A percentile compares a stretch with the other conserved stretches of the same genome.
These are phyloP conservation scores for Candida pseudoglaebosa DNA, from an alignment of 805 yeast species.

Conservation along the genomic window DNA sequence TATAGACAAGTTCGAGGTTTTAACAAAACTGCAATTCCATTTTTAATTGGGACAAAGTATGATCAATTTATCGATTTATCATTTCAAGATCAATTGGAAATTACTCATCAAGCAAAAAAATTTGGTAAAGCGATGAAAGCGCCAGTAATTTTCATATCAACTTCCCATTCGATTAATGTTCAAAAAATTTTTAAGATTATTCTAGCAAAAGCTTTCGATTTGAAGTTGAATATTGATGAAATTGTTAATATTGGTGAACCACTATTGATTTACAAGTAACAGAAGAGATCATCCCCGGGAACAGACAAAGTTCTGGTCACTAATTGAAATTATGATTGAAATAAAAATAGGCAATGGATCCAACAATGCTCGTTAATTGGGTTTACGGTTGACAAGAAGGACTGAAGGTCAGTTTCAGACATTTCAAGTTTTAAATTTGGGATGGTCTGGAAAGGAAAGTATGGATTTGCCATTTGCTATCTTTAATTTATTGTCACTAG, in stretches of 20 bases:
- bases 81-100: conserved; percentile 74
- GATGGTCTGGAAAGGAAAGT: no score
- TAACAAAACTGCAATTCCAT: conserved; percentile 86
- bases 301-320: no score
- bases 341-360: no score
- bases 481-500: no score
- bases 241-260: conserved; percentile 89
- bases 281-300: not conserved
- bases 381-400: no score
- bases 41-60: conserved; percentile 89
- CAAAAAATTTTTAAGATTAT: conserved; percentile 92
- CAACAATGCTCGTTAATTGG: no score
- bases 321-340: no score
- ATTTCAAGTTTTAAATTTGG: no score
- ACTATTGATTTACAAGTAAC: conserved; percentile 57
- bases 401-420: no score
- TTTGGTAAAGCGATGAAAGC: conserved; percentile 90
- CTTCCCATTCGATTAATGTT: conserved; percentile 86
- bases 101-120: conserved; percentile 76
- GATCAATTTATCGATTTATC: conserved; percentile 80
- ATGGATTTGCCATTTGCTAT: no score
- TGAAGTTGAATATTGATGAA: conserved; percentile 79
- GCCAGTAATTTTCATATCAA: conserved; percentile 80
- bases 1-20: conserved; percentile 86
- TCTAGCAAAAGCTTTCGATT: conserved; percentile 84